These are phyloP conservation scores for Phytophthora agathidicida DNA, from an alignment of 352 stramenopile genomes.

Conservation along the genomic window DNA sequence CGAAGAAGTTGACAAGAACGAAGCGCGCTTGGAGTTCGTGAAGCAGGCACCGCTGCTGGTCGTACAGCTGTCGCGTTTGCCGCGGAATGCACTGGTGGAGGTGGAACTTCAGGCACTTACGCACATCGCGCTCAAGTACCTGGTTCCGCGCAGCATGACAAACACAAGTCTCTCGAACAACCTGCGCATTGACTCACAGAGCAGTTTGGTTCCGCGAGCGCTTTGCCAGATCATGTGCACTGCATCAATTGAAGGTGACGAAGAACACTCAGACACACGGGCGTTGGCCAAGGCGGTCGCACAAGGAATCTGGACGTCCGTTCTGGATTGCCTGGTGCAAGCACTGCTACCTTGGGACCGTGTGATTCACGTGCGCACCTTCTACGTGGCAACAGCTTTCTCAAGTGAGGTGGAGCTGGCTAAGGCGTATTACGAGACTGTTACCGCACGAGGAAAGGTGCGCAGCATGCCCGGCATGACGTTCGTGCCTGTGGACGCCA, in stretches of 20 bases:
- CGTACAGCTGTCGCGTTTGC: constrained; percentile 73
- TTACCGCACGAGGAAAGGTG: constrained; percentile 37
- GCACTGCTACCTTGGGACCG: constrained; percentile 65
- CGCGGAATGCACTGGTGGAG: constrained; percentile 72
- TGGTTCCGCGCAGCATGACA: constrained; percentile 32
- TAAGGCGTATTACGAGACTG: constrained; percentile 25
- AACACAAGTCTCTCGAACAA: constrained; percentile 5
- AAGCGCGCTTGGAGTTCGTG: constrained; percentile 49
- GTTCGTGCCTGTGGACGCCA: constrained; percentile 73
- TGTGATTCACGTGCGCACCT: constrained; percentile 72
- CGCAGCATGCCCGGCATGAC: constrained; percentile 59
- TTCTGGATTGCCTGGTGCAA: constrained; percentile 41
- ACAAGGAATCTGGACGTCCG: constrained; percentile 28
- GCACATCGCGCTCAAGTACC: constrained; percentile 63
- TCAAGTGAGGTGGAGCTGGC: constrained; percentile 60
- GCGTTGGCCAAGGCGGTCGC: constrained; percentile 26
- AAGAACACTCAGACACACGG: constrained; percentile 11
- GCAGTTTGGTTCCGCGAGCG: constrained; percentile 45
- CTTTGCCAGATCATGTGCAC: constrained; percentile 60
- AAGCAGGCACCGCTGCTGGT: constrained; percentile 58
- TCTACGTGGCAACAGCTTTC: constrained; percentile 60
- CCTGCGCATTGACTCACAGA: constrained; percentile 41
- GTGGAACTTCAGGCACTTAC: constrained; percentile 81
- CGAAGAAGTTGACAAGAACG: constrained; percentile 75
- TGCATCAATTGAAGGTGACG: constrained; percentile 23